Base-by-base conservation (phyloP, 2,329 filamentous ascomycete species). In the Fonsecaea nubica region DNA sequence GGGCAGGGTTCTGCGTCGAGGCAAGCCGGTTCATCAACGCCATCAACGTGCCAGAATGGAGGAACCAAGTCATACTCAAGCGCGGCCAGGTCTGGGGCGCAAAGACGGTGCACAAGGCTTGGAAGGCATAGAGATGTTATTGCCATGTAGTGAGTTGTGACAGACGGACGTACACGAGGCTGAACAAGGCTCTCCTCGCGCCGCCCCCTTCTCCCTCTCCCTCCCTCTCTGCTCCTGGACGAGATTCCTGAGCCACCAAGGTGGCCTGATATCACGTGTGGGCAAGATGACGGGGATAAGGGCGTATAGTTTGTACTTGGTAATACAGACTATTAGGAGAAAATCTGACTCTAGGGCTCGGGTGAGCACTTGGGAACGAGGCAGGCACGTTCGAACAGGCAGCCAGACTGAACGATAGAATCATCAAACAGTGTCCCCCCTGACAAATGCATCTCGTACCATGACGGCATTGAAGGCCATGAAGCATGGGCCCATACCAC, bases 21-120 rank as follows among this genome's bases (percentile, higher is more conserved):
- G 93, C 94, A 0, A 92, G 91, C 74, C 87, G 95, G 25, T 98
- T 91, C 77, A 91, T 97, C 63, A 95, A 98, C 78, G 93, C 93
- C 0, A 83, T 89, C 75, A 97, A 97, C 74, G 87, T 90, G 57
- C 87, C 90, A 0, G 88, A 90, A 74, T 96, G 93, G 91, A 90
- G 86, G 80, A 81, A 81, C 60, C 92, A 92, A 88, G 88, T 92
- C 68, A 71, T 95, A 33, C 80, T 98, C 69, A 94, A 91, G 84
- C 93, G 90, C 82, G 94, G 94, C 0, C 84, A 94, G 77, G 88
- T 87, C 68, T 98, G 92, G 77, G 94, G 94, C 1, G 87, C 88
- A 69, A 87, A 88, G 70, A 92, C 90, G 72, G 89, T 96, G 69
- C 98, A 97, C 81, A 89, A 88, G 75, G 92, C 88, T 0, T 98